These are phyloP conservation scores for Viola odorata DNA, from an alignment of 345 rosid species.

Conservation along the genomic window DNA sequence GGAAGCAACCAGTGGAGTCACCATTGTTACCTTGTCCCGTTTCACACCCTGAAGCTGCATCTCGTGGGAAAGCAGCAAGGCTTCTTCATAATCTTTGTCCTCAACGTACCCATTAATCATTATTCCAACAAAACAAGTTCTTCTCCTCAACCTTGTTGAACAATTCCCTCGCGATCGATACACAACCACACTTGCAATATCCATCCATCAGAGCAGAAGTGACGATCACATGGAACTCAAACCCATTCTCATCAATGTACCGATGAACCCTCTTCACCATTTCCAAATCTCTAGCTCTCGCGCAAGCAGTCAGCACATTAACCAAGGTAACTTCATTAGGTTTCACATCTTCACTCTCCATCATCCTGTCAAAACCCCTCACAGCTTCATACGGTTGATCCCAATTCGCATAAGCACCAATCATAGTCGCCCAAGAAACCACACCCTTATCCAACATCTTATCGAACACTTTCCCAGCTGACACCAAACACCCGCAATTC, in stretches of 20 bases:
- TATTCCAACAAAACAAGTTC: constrained; percentile 21
- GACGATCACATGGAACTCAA: constrained; percentile 12
- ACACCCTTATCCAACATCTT: constrained; percentile 17
- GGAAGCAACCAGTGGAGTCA: constrained; percentile 13
- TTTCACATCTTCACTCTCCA: constrained; percentile 13
- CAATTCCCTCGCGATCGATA: background rate
- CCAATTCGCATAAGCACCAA: constrained; percentile 14
- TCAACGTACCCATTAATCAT: constrained; percentile 24
- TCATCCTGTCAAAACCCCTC: constrained; percentile 11
- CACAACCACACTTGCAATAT: constrained; percentile 15
- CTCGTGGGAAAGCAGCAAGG: constrained; percentile 12
- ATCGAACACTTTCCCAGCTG: constrained; percentile 11
- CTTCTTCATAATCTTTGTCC: constrained; percentile 11
- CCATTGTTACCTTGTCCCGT: constrained; percentile 20
- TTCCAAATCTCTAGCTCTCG: constrained; percentile 8
- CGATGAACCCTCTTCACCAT: constrained; percentile 8
- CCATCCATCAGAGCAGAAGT: constrained; percentile 14
- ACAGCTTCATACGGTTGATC: constrained; percentile 8
- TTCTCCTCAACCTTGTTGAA: constrained; percentile 14
- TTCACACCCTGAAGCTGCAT: constrained; percentile 13
- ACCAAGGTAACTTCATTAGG: constrained; percentile 15
- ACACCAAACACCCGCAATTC: constrained; percentile 16
- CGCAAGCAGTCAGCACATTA: constrained; percentile 10
- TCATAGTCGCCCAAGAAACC: constrained; percentile 21
- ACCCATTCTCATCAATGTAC: constrained; percentile 15